Conservation (phyloP, 306 rosid species). For the Benincasa hispida region DNA sequence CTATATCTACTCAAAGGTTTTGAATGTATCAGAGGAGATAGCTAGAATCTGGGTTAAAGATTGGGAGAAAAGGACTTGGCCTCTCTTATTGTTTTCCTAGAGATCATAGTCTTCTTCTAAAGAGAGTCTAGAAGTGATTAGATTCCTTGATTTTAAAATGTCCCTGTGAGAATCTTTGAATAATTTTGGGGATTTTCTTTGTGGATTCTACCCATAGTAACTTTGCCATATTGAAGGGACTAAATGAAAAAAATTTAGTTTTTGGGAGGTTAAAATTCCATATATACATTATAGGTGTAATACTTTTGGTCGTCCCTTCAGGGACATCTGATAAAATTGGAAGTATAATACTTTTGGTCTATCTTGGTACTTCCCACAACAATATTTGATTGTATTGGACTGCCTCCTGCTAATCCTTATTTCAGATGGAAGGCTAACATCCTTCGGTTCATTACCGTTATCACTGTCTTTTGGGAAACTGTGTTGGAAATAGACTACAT, state of each 20-base stretch:
- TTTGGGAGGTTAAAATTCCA: not conserved
- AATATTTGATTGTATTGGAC: not conserved
- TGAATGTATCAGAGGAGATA: not conserved
- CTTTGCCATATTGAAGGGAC: not conserved
- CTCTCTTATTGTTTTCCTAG: not conserved
- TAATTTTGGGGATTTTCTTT: not conserved
- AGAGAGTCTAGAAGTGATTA: not conserved
- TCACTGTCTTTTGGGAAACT: not conserved
- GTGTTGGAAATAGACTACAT: not conserved
- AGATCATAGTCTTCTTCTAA: not conserved
- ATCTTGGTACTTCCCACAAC: not conserved
- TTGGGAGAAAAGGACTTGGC: not conserved
- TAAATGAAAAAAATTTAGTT: not conserved
- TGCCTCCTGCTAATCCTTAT: not conserved
- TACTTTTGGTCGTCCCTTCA: too few species aligned
- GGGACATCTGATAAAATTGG: too few species aligned
- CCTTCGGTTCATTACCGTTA: not conserved
- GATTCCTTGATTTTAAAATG: not conserved
- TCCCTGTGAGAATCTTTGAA: not conserved
- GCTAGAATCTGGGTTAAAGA: not conserved
- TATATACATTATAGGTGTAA: not conserved
- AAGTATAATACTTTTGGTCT: not conserved
- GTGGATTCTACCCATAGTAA: not conserved
- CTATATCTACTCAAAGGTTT: not conserved
- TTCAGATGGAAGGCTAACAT: not conserved